These are phyloP conservation scores for Suhomyces pyralidae DNA, from an alignment of 805 yeast genomes.

Conservation along the genomic window DNA sequence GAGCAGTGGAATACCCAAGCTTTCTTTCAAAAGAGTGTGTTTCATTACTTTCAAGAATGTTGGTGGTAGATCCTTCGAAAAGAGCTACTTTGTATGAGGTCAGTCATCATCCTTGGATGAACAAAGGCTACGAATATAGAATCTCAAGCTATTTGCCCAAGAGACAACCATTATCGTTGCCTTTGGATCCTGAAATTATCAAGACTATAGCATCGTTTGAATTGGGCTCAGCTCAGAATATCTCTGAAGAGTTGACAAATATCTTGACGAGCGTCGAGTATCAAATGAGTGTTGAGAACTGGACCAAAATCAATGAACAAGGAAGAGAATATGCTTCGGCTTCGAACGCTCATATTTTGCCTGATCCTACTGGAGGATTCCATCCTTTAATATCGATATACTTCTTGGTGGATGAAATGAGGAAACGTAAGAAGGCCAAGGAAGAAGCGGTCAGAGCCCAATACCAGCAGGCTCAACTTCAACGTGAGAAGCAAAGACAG, in stretches of 20 bases:
- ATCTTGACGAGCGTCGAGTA: slow-evolving; percentile 67
- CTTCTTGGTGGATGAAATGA: slow-evolving; percentile 81
- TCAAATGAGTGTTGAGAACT: slow-evolving; percentile 54
- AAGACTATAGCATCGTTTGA: slow-evolving; percentile 75
- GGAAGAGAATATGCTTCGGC: slow-evolving; percentile 38
- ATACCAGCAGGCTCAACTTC: slow-evolving; percentile 17
- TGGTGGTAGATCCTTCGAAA: slow-evolving; percentile 81
- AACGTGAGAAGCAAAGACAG: slow-evolving; percentile 9
- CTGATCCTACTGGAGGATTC: slow-evolving; percentile 82
- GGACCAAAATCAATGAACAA: slow-evolving; percentile 49
- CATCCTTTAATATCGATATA: slow-evolving; percentile 89
- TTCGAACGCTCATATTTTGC: slow-evolving; percentile 33
- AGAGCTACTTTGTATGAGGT: slow-evolving; percentile 81
- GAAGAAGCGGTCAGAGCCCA: slow-evolving; percentile 41
- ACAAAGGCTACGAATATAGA: slow-evolving; percentile 74
- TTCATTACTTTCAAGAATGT: slow-evolving; percentile 78
- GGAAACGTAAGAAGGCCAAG: slow-evolving; percentile 63
- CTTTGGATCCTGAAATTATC: slow-evolving; percentile 64
- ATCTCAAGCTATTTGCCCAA: slow-evolving; percentile 72
- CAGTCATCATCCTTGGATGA: slow-evolving; percentile 92
- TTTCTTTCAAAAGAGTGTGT: slow-evolving; percentile 77
- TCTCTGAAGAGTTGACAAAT: slow-evolving; percentile 52
- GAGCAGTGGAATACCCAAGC: slow-evolving; percentile 87
- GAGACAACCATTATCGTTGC: slow-evolving; percentile 69
- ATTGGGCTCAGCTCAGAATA: slow-evolving; percentile 64